Percentiles rank a stretch among this genome's conserved stretches.
These are phyloP conservation scores for Hysterium pulicare DNA, from an alignment of 2,329 filamentous ascomycete species.

Conservation along the genomic window DNA sequence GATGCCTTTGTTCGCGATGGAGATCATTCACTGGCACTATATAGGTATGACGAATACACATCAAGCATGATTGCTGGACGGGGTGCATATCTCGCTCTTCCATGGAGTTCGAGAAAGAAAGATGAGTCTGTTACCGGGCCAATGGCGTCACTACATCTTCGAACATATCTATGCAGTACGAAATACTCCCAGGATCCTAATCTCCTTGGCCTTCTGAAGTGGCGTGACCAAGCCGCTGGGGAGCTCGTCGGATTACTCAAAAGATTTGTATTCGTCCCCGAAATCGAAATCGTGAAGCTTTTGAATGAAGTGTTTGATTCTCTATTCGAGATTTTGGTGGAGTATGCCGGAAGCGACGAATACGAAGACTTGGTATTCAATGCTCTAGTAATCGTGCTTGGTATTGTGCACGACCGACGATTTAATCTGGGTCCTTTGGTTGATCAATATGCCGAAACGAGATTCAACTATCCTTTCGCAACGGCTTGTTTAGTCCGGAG, in stretches of 20 bases:
- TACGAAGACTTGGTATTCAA: slow-evolving; percentile 92
- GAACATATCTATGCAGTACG: slow-evolving; percentile 91
- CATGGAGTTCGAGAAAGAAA: slow-evolving; percentile 74
- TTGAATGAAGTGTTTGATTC: slow-evolving; percentile 85
- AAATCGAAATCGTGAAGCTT: slow-evolving; percentile 96
- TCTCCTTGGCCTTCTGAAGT: slow-evolving; percentile 78
- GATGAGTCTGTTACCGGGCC: slow-evolving; percentile 73
- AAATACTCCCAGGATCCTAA: slow-evolving; percentile 89
- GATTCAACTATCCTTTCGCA: slow-evolving; percentile 91
- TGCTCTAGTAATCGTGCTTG: slow-evolving; percentile 81
- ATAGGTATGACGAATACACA: slow-evolving; percentile 89
- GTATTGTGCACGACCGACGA: slow-evolving; percentile 89
- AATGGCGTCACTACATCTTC: slow-evolving; percentile 72
- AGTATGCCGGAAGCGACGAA: slow-evolving; percentile 86
- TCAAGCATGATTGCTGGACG: slow-evolving; percentile 69
- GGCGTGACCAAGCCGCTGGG: slow-evolving; percentile 72
- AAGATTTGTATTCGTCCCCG: slow-evolving; percentile 86
- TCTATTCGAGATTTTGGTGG: slow-evolving; percentile 85
- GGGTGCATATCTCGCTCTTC: slow-evolving; percentile 81
- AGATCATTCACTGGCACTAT: slow-evolving; percentile 73
- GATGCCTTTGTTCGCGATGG: slow-evolving; percentile 89
- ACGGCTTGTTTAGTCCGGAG: slow-evolving; percentile 84
- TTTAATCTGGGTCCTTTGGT: slow-evolving; percentile 90
- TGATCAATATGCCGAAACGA: slow-evolving; percentile 82
- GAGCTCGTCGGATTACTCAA: slow-evolving; percentile 72